A percentile compares a stretch with the other conserved stretches of the same genome.
Conservation (phyloP, 495 filamentous ascomycete species). For the Aspergillus biplanus region DNA sequence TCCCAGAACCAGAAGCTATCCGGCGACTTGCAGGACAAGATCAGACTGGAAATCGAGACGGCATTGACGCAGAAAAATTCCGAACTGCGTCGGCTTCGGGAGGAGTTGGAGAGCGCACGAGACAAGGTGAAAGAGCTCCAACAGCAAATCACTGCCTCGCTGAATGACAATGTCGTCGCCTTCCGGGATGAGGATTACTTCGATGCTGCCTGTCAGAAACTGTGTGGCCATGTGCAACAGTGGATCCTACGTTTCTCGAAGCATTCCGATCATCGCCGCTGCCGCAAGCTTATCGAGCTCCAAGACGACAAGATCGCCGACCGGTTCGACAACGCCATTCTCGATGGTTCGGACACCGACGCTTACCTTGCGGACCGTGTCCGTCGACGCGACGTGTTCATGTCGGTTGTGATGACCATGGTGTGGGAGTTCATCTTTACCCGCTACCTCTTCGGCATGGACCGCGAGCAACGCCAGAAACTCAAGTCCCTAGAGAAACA, state of each 20-base stretch:
- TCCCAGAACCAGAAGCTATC: constrained; percentile 61
- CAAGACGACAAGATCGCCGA: constrained; percentile 87
- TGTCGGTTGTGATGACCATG: constrained; percentile 97
- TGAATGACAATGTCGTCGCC: constrained; percentile 73
- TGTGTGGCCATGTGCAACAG: constrained; percentile 91
- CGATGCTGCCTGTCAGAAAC: constrained; percentile 86
- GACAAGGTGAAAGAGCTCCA: constrained; percentile 82
- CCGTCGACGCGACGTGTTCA: constrained; percentile 86
- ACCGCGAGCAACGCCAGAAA: constrained; percentile 94
- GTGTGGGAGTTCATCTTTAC: constrained; percentile 98
- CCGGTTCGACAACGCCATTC: constrained; percentile 87
- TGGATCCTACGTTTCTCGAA: constrained; percentile 98
- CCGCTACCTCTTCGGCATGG: constrained; percentile 97
- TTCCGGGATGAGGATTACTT: constrained; percentile 92
- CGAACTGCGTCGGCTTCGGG: constrained; percentile 75
- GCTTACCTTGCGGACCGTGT: constrained; percentile 83
- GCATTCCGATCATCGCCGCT: constrained; percentile 85
- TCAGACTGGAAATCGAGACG: constrained; percentile 62
- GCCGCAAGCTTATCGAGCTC: constrained; percentile 77
- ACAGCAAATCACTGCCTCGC: constrained; percentile 73
- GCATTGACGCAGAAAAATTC: constrained; percentile 73
- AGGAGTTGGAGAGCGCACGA: constrained; percentile 75
- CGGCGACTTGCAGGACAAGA: constrained; percentile 63
- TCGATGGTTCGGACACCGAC: constrained; percentile 92
- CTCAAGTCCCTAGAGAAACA: constrained; percentile 92